Evolutionary conservation across 257 asterid genomes (phyloP).

Genomic region (Przewalskia tangutica): DNA sequence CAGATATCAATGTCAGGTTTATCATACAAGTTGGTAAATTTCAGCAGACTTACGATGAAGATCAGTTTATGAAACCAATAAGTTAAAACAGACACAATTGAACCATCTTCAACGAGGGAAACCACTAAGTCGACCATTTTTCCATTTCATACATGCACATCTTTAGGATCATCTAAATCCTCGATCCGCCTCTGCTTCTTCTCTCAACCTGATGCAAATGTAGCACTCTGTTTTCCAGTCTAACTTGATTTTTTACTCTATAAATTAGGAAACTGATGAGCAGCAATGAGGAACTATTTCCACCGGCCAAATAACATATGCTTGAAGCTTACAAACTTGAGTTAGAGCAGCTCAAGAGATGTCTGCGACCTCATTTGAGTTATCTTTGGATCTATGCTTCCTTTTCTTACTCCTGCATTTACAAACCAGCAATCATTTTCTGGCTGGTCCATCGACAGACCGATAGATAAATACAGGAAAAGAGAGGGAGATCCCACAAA

Average conservation of each 20-base stretch:
- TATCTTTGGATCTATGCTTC: slow-evolving; percentile 80
- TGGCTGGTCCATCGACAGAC: too few species aligned
- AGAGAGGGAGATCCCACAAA: not conserved
- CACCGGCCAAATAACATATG: not conserved
- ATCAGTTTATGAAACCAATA: not conserved
- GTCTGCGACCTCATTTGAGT: slow-evolving; percentile 16
- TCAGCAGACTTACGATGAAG: not conserved
- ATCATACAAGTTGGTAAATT: not conserved
- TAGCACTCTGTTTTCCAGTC: not conserved
- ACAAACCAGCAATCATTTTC: not conserved
- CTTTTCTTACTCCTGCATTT: slow-evolving; percentile 84
- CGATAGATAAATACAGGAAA: not conserved
- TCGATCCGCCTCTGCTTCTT: not conserved
- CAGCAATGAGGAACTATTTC: not conserved
- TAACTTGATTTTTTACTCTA: not conserved
- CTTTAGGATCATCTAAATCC: not conserved
- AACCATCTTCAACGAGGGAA: not conserved
- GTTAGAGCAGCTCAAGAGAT: not conserved
- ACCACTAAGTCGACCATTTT: not conserved
- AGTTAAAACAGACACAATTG: not conserved
- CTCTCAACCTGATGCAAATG: not conserved
- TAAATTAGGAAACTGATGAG: not conserved
- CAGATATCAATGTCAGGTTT: not conserved
- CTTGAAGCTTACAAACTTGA: not conserved
- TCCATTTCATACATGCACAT: not conserved